A percentile compares a stretch with the other conserved stretches of the same genome.
These are phyloP conservation scores for Geotrichum histeridarum DNA, from an alignment of 1,139 yeast genomes.

Conservation along the genomic window DNA sequence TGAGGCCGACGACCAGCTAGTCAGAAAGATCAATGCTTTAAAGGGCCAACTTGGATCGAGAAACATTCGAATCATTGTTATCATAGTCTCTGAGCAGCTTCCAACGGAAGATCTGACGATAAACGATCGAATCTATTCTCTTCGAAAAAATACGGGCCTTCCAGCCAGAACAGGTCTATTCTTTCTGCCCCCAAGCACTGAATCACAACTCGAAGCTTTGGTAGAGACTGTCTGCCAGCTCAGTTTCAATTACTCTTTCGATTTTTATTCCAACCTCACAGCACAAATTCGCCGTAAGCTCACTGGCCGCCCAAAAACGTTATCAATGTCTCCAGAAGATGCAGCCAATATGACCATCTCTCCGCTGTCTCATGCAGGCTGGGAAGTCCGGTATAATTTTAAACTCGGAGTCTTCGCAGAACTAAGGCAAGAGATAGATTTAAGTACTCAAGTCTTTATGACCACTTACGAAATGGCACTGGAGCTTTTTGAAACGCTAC, in stretches of 20 bases:
- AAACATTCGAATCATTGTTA: slow-evolving; percentile 36
- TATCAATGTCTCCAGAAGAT: slow-evolving; percentile 19
- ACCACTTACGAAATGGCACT: slow-evolving; percentile 47
- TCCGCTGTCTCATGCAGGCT: slow-evolving; percentile 36
- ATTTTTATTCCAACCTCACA: slow-evolving; percentile 41
- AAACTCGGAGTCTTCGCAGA: slow-evolving; percentile 49
- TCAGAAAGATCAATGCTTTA: slow-evolving; percentile 37
- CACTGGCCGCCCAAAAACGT: slow-evolving; percentile 23
- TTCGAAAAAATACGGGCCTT: slow-evolving; percentile 43
- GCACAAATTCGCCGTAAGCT: slow-evolving; percentile 39
- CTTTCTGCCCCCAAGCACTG: slow-evolving; percentile 40
- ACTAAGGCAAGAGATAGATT: slow-evolving; percentile 44
- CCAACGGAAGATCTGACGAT: slow-evolving; percentile 33
- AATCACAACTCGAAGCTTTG: slow-evolving; percentile 40
- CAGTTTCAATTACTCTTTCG: slow-evolving; percentile 40
- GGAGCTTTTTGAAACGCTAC: slow-evolving; percentile 37
- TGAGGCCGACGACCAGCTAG: slow-evolving; percentile 34
- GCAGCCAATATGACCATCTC: slow-evolving; percentile 21
- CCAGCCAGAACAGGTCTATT: slow-evolving; percentile 44
- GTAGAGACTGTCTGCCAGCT: slow-evolving; percentile 40
- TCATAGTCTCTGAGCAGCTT: slow-evolving; percentile 35
- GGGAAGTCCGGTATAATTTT: slow-evolving; percentile 49
- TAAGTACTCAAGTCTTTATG: slow-evolving; percentile 46
- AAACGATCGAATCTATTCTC: slow-evolving; percentile 38
- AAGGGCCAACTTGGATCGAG: slow-evolving; percentile 36